Evolutionary conservation across 1,284 basidiomycete species (phyloP).

Genomic region (Sanghuangporus weigelae): DNA sequence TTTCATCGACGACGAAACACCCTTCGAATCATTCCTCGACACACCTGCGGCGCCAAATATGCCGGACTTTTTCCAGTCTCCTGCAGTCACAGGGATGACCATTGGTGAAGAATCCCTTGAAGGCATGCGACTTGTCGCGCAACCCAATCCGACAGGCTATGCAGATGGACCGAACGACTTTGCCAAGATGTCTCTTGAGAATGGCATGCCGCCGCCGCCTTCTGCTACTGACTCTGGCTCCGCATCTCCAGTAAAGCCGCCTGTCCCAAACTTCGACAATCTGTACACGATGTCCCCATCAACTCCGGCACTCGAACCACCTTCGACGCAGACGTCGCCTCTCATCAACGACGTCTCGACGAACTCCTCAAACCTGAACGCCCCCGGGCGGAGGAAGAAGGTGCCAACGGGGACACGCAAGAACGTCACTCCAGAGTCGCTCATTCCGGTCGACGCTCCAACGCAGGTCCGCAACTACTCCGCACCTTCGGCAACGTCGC

Average conservation of each 20-base stretch:
- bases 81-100: constrained; percentile 23
- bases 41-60: constrained; percentile 43
- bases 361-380: not conserved
- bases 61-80: constrained; percentile 33
- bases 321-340: constrained; percentile 22
- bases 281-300: constrained; percentile 42
- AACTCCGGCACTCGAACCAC: constrained; percentile 40
- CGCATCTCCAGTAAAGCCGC: constrained; percentile 4
- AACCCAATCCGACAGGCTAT: constrained; percentile 22
- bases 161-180: constrained; percentile 30
- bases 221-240: constrained; percentile 13
- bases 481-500: constrained; percentile 51
- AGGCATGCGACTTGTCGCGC: constrained; percentile 30
- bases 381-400: constrained; percentile 25
- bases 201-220: constrained; percentile 7
- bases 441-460: constrained; percentile 52
- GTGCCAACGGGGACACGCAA: constrained; percentile 47
- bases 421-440: constrained; percentile 43
- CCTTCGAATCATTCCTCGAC: constrained; percentile 50
- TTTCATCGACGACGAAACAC: constrained; percentile 39
- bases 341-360: constrained; percentile 1
- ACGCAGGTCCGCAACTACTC: constrained; percentile 54
- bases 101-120: constrained; percentile 11
- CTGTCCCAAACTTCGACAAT: constrained; percentile 28
- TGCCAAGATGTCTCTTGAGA: constrained; percentile 25